These are phyloP conservation scores for Sugiyamaella japonica DNA, from an alignment of 1,139 yeast species.

Conservation along the genomic window DNA sequence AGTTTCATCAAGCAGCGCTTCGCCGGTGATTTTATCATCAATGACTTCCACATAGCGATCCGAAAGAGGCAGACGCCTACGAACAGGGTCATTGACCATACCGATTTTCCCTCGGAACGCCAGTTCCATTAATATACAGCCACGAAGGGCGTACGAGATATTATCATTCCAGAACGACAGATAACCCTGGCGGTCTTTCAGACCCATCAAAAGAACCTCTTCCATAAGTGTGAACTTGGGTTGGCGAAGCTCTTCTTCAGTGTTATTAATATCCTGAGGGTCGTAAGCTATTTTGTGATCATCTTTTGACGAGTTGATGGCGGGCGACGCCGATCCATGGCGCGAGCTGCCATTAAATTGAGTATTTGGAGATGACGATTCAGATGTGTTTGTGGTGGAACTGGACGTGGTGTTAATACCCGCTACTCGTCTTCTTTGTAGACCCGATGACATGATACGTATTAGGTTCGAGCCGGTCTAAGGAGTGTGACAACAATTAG, in stretches of 20 bases:
- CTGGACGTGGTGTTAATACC: constrained; percentile 23
- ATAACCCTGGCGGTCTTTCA: constrained; percentile 94
- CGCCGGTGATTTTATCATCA: constrained; percentile 88
- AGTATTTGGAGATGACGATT: constrained; percentile 12
- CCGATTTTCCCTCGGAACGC: constrained; percentile 88
- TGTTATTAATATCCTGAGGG: constrained; percentile 62
- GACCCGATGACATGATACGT: constrained; percentile 34
- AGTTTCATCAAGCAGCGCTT: constrained; percentile 90
- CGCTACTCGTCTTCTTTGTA: constrained; percentile 52
- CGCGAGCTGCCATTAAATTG: constrained; percentile 13
- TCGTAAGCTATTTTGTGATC: constrained; percentile 79
- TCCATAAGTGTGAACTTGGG: constrained; percentile 93
- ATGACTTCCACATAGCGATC: constrained; percentile 87
- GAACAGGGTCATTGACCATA: constrained; percentile 89
- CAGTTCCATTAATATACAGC: constrained; percentile 87
- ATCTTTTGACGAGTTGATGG: constrained; percentile 28
- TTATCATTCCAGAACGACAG: constrained; percentile 97
- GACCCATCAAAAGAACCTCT: constrained; percentile 87
- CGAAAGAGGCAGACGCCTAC: constrained; percentile 81
- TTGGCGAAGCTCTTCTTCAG: constrained; percentile 48
- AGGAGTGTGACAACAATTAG: too few relatives aligned
- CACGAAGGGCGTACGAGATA: constrained; percentile 93
- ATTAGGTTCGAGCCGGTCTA: not conserved
- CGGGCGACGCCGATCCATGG: constrained; percentile 17
- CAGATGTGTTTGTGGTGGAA: not conserved